phyloP scores from a whole-genome alignment of 768 basidiomycete genomes.

The Brasilioporus rufonigricans region DNA sequence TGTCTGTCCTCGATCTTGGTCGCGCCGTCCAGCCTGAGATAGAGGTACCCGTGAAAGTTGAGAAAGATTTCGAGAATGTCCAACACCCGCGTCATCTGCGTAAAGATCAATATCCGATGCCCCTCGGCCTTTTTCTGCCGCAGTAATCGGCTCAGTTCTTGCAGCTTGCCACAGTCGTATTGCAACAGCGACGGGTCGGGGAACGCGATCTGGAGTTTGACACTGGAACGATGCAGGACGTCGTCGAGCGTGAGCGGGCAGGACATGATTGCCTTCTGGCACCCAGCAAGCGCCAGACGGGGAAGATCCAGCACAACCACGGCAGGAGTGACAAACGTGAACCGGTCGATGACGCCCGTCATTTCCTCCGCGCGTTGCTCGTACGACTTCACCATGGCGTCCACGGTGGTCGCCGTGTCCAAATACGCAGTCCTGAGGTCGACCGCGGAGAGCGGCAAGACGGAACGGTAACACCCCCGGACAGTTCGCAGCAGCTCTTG shows the following conservation, averaged over 20 bases:
- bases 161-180: slow-evolving; percentile 96
- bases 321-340: slow-evolving; percentile 78
- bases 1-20: slow-evolving; percentile 95
- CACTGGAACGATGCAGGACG: slow-evolving; percentile 66
- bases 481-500: slow-evolving; percentile 45
- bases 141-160: slow-evolving; percentile 74
- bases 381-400: slow-evolving; percentile 63
- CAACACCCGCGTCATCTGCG: slow-evolving; percentile 93
- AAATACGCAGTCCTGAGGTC: slow-evolving; percentile 39
- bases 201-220: slow-evolving; percentile 91
- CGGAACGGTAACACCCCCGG: slow-evolving; percentile 38
- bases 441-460: slow-evolving; percentile 51
- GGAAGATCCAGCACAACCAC: slow-evolving; percentile 78
- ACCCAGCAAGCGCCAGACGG: slow-evolving; percentile 52
- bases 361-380: slow-evolving; percentile 54
- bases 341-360: slow-evolving; percentile 55
- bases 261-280: slow-evolving; percentile 25
- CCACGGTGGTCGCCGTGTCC: slow-evolving; percentile 41
- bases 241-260: slow-evolving; percentile 57
- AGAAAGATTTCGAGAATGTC: slow-evolving; percentile 94
- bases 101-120: slow-evolving; percentile 92
- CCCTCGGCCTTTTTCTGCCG: slow-evolving; percentile 84
- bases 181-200: slow-evolving; percentile 87
- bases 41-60: slow-evolving; percentile 90
- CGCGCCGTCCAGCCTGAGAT: slow-evolving; percentile 90